Conservation (phyloP, 345 rosid species). For the Populus simonii region DNA sequence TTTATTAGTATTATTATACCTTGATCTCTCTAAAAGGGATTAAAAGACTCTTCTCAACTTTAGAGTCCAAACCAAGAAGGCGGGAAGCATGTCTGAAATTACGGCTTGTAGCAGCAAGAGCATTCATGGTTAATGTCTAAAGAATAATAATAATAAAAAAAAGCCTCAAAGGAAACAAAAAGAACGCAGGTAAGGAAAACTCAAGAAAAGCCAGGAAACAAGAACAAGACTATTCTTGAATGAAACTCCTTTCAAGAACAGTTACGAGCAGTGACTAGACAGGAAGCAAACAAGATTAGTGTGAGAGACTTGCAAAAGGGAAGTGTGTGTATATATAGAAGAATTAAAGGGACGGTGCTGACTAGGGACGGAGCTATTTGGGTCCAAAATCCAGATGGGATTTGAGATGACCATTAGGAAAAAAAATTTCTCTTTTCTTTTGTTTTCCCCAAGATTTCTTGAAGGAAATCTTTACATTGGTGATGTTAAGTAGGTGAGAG, state of each 20-base stretch:
- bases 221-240: not conserved
- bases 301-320: not conserved
- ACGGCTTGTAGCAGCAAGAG: slow-evolving; percentile 88
- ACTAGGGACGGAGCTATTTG: not conserved
- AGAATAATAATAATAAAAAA: not conserved
- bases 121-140: slow-evolving; percentile 57
- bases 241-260: not conserved
- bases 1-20: slow-evolving; percentile 28
- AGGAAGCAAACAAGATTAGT: not conserved
- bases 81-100: slow-evolving; percentile 87
- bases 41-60: slow-evolving; percentile 77
- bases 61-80: slow-evolving; percentile 86
- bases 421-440: no score
- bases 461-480: not conserved
- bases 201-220: not conserved
- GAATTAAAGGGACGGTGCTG: not conserved
- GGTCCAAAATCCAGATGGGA: not conserved
- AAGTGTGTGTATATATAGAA: not conserved
- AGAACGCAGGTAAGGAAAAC: not conserved
- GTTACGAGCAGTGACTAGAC: not conserved
- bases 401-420: not conserved
- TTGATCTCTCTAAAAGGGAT: slow-evolving; percentile 97
- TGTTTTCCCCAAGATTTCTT: not conserved
- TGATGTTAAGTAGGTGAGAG: not conserved
- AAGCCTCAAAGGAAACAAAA: not conserved